Base-by-base conservation (phyloP, 805 yeast species). In the Blastobotrys americana region DNA sequence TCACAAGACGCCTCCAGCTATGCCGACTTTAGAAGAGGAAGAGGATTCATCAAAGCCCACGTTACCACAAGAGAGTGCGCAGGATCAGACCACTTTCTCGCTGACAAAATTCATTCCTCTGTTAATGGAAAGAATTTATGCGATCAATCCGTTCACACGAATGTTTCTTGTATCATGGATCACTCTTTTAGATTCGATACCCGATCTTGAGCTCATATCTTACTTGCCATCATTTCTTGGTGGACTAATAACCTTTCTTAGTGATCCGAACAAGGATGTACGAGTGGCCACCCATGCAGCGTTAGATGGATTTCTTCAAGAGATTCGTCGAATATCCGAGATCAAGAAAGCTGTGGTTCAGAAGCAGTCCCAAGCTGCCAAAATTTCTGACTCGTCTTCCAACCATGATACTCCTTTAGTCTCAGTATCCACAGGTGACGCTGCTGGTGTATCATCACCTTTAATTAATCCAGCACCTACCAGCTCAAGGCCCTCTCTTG, bases 151-250 rank as follows among this genome's bases (percentile, higher is more conserved):
- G 1, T 85, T 84, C 57, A 88, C 97, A 0, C 74, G 96, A 52
- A 82, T 87, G 67, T 93, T 93, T 57, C 68, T 93, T 45, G 90
- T 93, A 9, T 85, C 94, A 42, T 93, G 98, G 98, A 73, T 93
- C 39, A 83, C 87, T 51, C 74, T 93, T n/a, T 70, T 93, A 40
- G 93, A 90, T 63, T 87, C 93, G 8, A 86, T 89, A 5, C 97
- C 98, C 0, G 94, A 90, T 43, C 69, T 90, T 43, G 96, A 90
- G 55, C 68, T 93, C 46, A 78, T 93, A 16, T 76, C 94, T 0
- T 93, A 84, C 59, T 68, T 93, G 39, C 96, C 98, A 1, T 84
- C 89, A 33, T 87, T 93, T 59, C 69, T 93, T 34, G 93, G 88
- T 40, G 96, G 93, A 0, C 67, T 90, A 49, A 69, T 90, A 38